Evolutionary conservation across 495 filamentous ascomycete species (phyloP).

Genomic region (Cetradonia linearis): DNA sequence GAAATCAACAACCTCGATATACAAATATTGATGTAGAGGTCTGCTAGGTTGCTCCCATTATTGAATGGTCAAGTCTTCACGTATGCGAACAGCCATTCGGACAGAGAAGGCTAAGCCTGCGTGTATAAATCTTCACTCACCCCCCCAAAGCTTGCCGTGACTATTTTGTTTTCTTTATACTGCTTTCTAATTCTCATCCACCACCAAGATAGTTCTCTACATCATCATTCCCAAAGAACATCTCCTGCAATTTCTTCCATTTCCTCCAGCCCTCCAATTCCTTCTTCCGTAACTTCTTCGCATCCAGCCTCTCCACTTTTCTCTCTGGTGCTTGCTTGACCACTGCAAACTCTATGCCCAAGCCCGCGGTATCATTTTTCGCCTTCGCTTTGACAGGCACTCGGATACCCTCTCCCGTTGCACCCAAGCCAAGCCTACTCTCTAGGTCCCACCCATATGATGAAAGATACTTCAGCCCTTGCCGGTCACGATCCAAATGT

Average conservation of each 20-base stretch:
- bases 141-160: not conserved
- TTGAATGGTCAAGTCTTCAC: not conserved
- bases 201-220: conserved; percentile 60
- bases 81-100: not conserved
- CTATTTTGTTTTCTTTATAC: too few species aligned
- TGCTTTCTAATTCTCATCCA: not conserved
- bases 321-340: conserved; percentile 32
- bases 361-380: conserved; percentile 65
- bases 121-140: not conserved
- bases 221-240: conserved; percentile 61
- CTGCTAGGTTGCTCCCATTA: not conserved
- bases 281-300: conserved; percentile 55
- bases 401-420: conserved; percentile 57
- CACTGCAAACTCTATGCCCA: conserved; percentile 40
- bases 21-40: not conserved
- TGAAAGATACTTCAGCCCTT: conserved; percentile 64
- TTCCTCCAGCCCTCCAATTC: conserved; percentile 51
- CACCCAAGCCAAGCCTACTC: conserved; percentile 60
- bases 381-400: conserved; percentile 62
- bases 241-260: conserved; percentile 49
- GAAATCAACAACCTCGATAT: too few species aligned
- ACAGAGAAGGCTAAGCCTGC: not conserved
- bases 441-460: conserved; percentile 86
- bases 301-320: conserved; percentile 49
- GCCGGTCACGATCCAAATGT: conserved; percentile 63